phyloP scores from a whole-genome alignment of 2,329 filamentous ascomycete genomes.

The Aspergillus melleus region DNA sequence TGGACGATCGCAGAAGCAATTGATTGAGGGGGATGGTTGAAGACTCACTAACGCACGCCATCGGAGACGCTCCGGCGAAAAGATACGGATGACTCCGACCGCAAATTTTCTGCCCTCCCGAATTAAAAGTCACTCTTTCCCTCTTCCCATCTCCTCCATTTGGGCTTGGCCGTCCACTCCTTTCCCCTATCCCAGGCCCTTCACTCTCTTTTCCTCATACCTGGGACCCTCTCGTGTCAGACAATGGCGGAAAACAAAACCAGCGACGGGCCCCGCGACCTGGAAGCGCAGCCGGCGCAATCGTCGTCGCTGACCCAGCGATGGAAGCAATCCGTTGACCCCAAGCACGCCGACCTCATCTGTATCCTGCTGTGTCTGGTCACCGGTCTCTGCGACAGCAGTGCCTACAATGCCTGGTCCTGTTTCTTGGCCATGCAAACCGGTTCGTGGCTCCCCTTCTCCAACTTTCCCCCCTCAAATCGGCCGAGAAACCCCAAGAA shows the following conservation, averaged over 20 bases:
- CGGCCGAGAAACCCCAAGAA: background rate
- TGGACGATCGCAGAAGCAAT: background rate
- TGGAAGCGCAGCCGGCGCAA: constrained; percentile 14
- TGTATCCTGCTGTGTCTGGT: constrained; percentile 42
- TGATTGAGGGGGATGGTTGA: background rate
- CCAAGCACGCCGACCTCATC: constrained; percentile 37
- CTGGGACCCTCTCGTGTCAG: background rate
- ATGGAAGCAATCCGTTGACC: constrained; percentile 32
- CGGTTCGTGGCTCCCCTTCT: constrained; percentile 29
- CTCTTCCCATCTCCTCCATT: background rate
- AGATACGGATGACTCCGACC: constrained; percentile 1
- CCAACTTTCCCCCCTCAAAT: background rate
- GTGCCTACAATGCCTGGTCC: constrained; percentile 48
- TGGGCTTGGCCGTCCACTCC: background rate
- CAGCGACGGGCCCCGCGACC: constrained; percentile 2
- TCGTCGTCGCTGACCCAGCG: constrained; percentile 17
- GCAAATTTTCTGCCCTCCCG: constrained; percentile 2
- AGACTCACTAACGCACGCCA: background rate
- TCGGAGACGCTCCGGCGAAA: constrained; percentile 4
- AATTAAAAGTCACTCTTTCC: background rate
- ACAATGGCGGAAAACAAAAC: background rate
- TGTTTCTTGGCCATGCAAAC: constrained; percentile 52
- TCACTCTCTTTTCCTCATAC: background rate
- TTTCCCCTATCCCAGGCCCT: background rate
- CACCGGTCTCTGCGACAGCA: constrained; percentile 47